Percentiles rank a stretch among this genome's conserved stretches.
Conservation (phyloP, 441 rosid species). For the Populus hybrid region DNA sequence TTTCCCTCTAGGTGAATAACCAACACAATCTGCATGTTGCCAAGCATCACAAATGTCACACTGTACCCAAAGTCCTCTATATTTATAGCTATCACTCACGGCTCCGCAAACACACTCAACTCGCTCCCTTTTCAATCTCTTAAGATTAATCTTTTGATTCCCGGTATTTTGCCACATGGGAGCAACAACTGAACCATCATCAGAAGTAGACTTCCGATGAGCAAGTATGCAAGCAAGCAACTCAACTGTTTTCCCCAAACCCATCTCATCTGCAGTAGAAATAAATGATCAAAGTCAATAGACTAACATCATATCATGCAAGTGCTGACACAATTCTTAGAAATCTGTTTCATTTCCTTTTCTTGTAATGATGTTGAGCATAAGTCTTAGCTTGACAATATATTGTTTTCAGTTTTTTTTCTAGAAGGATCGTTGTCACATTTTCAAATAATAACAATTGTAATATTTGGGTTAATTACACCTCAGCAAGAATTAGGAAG, state of each 20-base stretch:
- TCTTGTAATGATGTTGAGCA: not conserved
- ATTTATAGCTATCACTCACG: constrained; percentile 78
- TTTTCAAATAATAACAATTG: too few species aligned
- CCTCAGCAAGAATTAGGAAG: not conserved
- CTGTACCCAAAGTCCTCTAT: constrained; percentile 91
- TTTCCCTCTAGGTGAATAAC: constrained; percentile 80
- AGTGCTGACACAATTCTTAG: not conserved
- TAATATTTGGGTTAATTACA: too few species aligned
- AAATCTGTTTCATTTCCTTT: not conserved
- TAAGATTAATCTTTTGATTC: constrained; percentile 43
- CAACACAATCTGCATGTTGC: constrained; percentile 99
- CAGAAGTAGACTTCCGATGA: constrained; percentile 58
- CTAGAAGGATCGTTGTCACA: not conserved
- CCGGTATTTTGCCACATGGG: constrained; percentile 30
- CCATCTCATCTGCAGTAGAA: constrained; percentile 88
- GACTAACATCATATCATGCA: not conserved
- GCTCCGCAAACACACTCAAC: constrained; percentile 97
- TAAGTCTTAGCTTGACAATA: not conserved
- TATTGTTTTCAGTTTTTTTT: too few species aligned
- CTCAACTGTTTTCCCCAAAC: constrained; percentile 96
- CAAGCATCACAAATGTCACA: constrained; percentile 98
- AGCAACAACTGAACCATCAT: constrained; percentile 27
- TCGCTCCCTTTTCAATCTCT: constrained; percentile 80
- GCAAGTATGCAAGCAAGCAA: constrained; percentile 89
- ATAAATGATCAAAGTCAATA: constrained; percentile 26